Evolutionary conservation across 2,329 filamentous ascomycete genomes (phyloP).

Genomic region (Ceratocystiopsis brevicomis): DNA sequence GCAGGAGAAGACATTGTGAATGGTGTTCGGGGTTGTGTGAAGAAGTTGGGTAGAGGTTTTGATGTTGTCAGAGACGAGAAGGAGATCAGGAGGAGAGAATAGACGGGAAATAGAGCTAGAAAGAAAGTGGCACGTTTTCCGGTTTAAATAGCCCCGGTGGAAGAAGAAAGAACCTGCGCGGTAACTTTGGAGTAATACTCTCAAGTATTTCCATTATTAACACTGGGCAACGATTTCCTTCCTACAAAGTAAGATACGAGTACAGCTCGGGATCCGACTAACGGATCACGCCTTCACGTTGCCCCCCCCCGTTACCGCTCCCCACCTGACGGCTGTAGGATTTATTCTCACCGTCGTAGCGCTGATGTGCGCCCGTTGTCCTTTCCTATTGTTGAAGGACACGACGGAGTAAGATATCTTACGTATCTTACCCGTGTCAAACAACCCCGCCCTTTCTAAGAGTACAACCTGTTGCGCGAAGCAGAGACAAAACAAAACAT

Average conservation of each 20-base stretch:
- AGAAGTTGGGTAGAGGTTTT: not conserved
- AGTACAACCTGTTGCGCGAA: too few relatives aligned
- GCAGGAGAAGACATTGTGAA: constrained; percentile 18
- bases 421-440: not conserved
- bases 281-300: constrained; percentile 9
- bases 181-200: too few relatives aligned
- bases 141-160: constrained; percentile 1
- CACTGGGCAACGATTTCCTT: too few relatives aligned
- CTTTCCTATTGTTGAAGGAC: not conserved
- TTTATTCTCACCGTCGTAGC: not conserved
- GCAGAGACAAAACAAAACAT: too few relatives aligned
- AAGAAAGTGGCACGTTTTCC: not conserved
- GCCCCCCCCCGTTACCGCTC: too few relatives aligned
- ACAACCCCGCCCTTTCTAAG: not conserved
- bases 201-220: too few relatives aligned
- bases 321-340: too few relatives aligned
- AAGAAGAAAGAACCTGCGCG: not conserved
- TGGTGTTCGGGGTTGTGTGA: constrained; percentile 3
- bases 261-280: constrained; percentile 6
- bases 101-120: not conserved
- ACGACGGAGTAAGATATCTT: too few relatives aligned
- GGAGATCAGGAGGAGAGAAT: not conserved
- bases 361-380: not conserved
- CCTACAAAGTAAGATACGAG: too few relatives aligned
- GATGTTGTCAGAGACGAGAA: not conserved